Evolutionary conservation across 192 early-diverging fungal species (phyloP).

Genomic region (Anaeromyces robustus): DNA sequence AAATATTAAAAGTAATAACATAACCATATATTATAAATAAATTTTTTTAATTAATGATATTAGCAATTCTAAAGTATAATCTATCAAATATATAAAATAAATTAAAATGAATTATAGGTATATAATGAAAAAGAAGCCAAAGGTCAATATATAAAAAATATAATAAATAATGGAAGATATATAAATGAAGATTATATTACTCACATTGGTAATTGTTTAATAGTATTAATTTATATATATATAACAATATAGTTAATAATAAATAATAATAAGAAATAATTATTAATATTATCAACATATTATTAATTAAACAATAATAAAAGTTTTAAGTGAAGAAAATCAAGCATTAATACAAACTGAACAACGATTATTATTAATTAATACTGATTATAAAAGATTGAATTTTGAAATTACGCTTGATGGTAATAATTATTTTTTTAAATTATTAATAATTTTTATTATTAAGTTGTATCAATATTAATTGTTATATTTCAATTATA

Average conservation of each 20-base stretch:
- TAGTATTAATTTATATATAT: too few species aligned
- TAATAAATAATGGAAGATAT: background rate
- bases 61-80: too few species aligned
- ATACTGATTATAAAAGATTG: background rate
- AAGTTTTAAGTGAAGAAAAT: background rate
- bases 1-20: background rate
- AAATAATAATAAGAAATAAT: too few species aligned
- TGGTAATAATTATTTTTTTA: background rate
- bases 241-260: too few species aligned
- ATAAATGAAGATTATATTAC: background rate
- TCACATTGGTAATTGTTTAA: background rate
- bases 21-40: too few species aligned
- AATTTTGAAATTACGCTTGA: background rate
- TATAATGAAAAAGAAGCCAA: background rate
- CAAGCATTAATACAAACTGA: background rate
- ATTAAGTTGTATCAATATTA: too few species aligned
- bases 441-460: too few species aligned
- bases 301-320: too few species aligned
- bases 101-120: background rate
- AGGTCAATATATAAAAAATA: background rate
- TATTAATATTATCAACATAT: too few species aligned
- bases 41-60: too few species aligned
- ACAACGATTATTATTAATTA: background rate
- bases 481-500: background rate
- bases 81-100: too few species aligned